Evolutionary conservation across 2,329 filamentous ascomycete species (phyloP).

Genomic region (Fusarium sp.): DNA sequence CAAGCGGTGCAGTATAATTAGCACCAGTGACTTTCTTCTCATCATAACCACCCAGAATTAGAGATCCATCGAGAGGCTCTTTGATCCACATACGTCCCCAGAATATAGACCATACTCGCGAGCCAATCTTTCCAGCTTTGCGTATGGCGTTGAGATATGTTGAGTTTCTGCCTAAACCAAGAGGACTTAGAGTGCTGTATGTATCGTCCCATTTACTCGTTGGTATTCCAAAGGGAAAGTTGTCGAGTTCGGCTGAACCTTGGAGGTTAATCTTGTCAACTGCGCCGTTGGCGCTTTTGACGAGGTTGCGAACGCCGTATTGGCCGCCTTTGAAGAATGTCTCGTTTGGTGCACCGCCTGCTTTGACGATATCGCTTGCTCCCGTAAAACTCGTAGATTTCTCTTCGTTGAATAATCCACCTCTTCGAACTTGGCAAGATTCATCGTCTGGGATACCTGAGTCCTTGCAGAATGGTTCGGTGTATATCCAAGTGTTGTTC

Average conservation of each 20-base stretch:
- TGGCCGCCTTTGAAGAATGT: slow-evolving; percentile 30
- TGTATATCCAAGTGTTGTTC: slow-evolving; percentile 52
- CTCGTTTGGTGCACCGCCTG: slow-evolving; percentile 36
- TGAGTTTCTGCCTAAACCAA: slow-evolving; percentile 49
- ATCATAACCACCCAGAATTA: slow-evolving; percentile 52
- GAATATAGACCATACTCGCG: slow-evolving; percentile 52
- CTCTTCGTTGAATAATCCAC: slow-evolving; percentile 34
- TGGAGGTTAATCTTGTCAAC: slow-evolving; percentile 33
- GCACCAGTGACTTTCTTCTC: slow-evolving; percentile 46
- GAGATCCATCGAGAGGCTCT: slow-evolving; percentile 45
- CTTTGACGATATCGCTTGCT: slow-evolving; percentile 23
- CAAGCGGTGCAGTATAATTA: slow-evolving; percentile 45
- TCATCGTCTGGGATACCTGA: slow-evolving; percentile 45
- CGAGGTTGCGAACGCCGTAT: slow-evolving; percentile 38
- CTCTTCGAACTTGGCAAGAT: slow-evolving; percentile 45
- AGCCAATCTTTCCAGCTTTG: slow-evolving; percentile 39
- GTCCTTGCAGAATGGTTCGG: slow-evolving; percentile 45
- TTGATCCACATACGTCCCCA: slow-evolving; percentile 50
- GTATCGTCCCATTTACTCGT: slow-evolving; percentile 44
- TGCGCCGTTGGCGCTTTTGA: slow-evolving; percentile 37
- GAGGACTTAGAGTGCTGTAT: slow-evolving; percentile 44
- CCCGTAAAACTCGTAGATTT: slow-evolving; percentile 25
- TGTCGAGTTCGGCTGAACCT: not conserved
- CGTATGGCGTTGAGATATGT: slow-evolving; percentile 46
- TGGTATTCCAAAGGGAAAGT: slow-evolving; percentile 45